These are phyloP conservation scores for Fonsecaea multimorphosa DNA, from an alignment of 2,329 filamentous ascomycete genomes.

Conservation along the genomic window DNA sequence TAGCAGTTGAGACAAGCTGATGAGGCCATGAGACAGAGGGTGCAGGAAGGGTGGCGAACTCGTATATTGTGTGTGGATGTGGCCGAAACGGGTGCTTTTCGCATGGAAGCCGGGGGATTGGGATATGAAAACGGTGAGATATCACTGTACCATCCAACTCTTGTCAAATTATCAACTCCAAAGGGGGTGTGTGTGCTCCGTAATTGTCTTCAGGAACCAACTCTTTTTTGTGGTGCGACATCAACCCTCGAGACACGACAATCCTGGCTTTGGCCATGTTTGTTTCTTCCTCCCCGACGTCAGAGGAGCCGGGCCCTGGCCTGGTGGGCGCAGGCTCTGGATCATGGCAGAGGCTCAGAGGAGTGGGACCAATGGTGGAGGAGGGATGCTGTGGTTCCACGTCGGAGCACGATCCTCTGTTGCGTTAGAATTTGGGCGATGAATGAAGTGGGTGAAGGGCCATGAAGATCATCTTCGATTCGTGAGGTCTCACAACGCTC, in stretches of 20 bases:
- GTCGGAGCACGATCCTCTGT: conserved; percentile 15
- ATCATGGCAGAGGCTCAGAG: conserved; percentile 1
- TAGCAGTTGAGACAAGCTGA: conserved; percentile 30
- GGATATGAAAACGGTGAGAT: background rate
- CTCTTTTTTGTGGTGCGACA: background rate
- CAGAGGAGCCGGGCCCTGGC: conserved; percentile 3
- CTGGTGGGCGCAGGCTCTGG: background rate
- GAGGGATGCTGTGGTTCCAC: conserved; percentile 9
- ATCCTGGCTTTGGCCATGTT: conserved; percentile 3
- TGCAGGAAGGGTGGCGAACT: conserved; percentile 21
- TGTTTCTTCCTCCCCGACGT: conserved; percentile 10
- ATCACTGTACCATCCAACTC: background rate
- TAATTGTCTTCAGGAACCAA: conserved; percentile 10
- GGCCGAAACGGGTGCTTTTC: conserved; percentile 5
- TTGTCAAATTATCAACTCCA: background rate
- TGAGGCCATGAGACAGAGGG: conserved; percentile 14
- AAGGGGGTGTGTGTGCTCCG: background rate
- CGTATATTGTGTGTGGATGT: conserved; percentile 7
- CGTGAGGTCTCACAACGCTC: conserved; percentile 26
- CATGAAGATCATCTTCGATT: conserved; percentile 24
- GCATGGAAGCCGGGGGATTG: background rate
- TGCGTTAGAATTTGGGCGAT: conserved; percentile 23
- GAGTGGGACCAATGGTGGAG: conserved; percentile 16
- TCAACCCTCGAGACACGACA: background rate
- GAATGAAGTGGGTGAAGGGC: conserved; percentile 2